Percentiles rank a stretch among this genome's conserved stretches.
phyloP scores from a whole-genome alignment of 1,139 yeast species.

The Debaryomyces sp. region DNA sequence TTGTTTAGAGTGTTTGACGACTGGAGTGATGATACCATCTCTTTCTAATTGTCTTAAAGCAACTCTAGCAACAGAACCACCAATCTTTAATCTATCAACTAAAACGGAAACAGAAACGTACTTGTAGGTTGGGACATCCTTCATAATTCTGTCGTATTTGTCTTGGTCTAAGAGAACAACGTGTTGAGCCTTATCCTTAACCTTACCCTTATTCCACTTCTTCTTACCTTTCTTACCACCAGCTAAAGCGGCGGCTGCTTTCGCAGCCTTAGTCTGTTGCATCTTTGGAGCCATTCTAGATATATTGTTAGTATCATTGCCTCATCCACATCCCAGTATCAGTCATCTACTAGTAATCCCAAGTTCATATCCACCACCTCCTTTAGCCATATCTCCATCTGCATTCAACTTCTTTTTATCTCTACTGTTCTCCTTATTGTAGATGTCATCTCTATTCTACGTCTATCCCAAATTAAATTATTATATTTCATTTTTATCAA shows the following conservation, averaged over 20 bases:
- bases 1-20: constrained; percentile 96
- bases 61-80: constrained; percentile 98
- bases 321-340: background rate
- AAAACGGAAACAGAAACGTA: constrained; percentile 96
- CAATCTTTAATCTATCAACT: constrained; percentile 99
- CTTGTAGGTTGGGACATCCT: constrained; percentile 99
- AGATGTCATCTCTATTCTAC: background rate
- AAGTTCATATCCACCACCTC: background rate
- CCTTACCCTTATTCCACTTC: constrained; percentile 99
- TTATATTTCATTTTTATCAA: background rate
- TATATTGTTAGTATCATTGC: constrained; percentile 35
- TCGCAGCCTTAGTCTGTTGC: constrained; percentile 99
- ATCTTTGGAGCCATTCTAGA: constrained; percentile 96
- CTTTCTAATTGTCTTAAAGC: constrained; percentile 95
- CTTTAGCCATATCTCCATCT: background rate
- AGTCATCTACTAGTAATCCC: background rate
- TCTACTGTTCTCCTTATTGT: background rate
- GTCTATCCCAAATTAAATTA: background rate
- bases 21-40: constrained; percentile 94
- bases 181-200: constrained; percentile 99
- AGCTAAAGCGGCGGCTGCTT: constrained; percentile 99
- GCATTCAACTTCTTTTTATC: background rate
- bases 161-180: constrained; percentile 97
- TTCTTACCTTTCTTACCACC: constrained; percentile 99
- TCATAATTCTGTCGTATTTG: constrained; percentile 97